Evolutionary conservation across 2,329 filamentous ascomycete species (phyloP).

Genomic region (Davidsoniella neocaledoniae): DNA sequence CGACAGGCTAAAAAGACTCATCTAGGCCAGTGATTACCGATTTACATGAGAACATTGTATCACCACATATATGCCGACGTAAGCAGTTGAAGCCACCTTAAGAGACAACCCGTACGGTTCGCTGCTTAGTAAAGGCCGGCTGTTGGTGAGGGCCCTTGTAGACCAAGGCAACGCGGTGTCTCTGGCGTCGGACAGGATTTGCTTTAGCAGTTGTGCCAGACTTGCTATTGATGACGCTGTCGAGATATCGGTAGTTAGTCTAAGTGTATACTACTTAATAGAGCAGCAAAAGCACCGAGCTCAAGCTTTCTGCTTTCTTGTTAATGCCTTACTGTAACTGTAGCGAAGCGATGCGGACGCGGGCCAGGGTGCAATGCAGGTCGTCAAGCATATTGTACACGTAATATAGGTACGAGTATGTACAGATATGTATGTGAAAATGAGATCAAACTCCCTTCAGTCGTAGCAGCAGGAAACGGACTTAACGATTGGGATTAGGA

Average conservation of each 20-base stretch:
- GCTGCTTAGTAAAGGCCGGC: conserved; percentile 20
- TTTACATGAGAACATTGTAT: no score
- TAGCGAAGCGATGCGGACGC: conserved; percentile 31
- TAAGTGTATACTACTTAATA: not conserved
- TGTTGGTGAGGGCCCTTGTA: conserved; percentile 15
- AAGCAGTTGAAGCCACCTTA: not conserved
- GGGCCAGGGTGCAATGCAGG: conserved; percentile 26
- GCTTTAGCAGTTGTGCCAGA: not conserved
- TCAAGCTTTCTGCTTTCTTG: no score
- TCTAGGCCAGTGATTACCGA: no score
- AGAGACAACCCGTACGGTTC: conserved; percentile 8
- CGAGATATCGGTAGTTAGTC: not conserved
- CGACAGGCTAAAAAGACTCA: no score
- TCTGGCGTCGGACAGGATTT: conserved; percentile 15
- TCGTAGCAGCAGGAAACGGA: no score
- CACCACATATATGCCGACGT: no score
- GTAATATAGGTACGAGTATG: not conserved
- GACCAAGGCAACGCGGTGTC: conserved; percentile 16
- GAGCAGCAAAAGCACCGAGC: not conserved
- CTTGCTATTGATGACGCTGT: not conserved
- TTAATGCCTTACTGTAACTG: conserved; percentile 26
- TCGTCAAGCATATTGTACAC: conserved; percentile 21
- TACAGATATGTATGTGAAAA: not conserved
- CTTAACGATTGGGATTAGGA: no score
- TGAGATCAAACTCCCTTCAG: no score